Evolutionary conservation across 1,139 yeast species (phyloP).

Genomic region (Nakaseomyces sp.): DNA sequence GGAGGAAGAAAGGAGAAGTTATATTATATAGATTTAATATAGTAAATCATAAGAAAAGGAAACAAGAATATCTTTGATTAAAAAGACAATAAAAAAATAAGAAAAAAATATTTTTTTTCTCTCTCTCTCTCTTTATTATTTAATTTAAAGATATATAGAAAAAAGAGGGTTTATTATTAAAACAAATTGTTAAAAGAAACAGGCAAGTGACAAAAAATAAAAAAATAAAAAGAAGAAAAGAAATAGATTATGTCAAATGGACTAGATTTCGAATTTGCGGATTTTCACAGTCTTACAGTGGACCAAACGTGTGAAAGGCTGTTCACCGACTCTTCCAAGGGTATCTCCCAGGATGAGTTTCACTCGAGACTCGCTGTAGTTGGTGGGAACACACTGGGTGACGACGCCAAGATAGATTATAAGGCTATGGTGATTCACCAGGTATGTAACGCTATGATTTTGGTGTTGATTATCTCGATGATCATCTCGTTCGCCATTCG

Average conservation of each 20-base stretch:
- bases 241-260: conserved; percentile 5
- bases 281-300: conserved; percentile 38
- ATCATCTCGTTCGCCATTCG: conserved; percentile 80
- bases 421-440: conserved; percentile 71
- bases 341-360: conserved; percentile 60
- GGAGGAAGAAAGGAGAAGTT: too few species aligned
- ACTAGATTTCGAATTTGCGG: conserved; percentile 11
- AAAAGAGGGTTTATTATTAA: too few species aligned
- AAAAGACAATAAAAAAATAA: too few species aligned
- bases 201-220: background rate
- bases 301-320: conserved; percentile 55
- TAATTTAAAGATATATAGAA: too few species aligned
- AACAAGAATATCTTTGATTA: too few species aligned
- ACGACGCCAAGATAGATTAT: conserved; percentile 38
- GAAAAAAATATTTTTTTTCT: too few species aligned
- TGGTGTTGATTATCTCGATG: conserved; percentile 83
- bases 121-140: too few species aligned
- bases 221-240: background rate
- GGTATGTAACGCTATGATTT: conserved; percentile 82
- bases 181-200: too few species aligned
- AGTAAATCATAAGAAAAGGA: too few species aligned
- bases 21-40: too few species aligned
- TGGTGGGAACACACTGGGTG: conserved; percentile 28
- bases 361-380: conserved; percentile 64
- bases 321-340: conserved; percentile 50